These are phyloP conservation scores for Peribolospora baueri DNA, from an alignment of 768 basidiomycete genomes.

Conservation along the genomic window DNA sequence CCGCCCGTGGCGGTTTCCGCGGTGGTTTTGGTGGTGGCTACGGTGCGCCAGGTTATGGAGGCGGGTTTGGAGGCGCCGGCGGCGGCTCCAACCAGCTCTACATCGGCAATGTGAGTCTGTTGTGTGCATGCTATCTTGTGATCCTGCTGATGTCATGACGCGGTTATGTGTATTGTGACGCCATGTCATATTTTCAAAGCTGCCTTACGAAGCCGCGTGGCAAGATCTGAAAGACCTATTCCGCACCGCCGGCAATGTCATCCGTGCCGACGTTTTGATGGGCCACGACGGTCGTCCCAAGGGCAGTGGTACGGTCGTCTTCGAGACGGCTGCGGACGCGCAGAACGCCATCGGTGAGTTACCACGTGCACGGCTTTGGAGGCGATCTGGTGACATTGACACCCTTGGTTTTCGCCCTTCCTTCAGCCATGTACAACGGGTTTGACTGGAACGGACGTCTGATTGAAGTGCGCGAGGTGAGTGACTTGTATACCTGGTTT, in stretches of 20 bases:
- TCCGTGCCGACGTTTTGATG: conserved; percentile 86
- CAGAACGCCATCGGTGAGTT: conserved; percentile 66
- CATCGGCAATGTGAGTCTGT: conserved; percentile 43
- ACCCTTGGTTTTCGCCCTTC: background rate
- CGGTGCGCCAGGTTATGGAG: conserved; percentile 6
- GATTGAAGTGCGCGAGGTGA: conserved; percentile 82
- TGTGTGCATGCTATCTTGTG: conserved; percentile 15
- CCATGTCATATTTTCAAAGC: conserved; percentile 23
- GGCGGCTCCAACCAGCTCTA: conserved; percentile 5
- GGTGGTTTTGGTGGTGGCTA: conserved; percentile 8
- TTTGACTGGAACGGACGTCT: conserved; percentile 92
- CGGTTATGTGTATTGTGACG: background rate
- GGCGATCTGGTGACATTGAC: no score
- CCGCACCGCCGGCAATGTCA: conserved; percentile 80
- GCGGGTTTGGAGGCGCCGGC: background rate
- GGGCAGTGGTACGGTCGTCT: conserved; percentile 92
- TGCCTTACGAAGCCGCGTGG: conserved; percentile 95
- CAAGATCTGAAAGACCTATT: conserved; percentile 95
- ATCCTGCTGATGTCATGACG: background rate
- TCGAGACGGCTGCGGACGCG: conserved; percentile 73
- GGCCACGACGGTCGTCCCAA: conserved; percentile 72
- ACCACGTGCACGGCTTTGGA: background rate
- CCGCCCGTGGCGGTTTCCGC: conserved; percentile 7
- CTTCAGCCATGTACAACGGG: conserved; percentile 75
- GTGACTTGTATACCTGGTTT: conserved; percentile 6